Base-by-base conservation (phyloP, 371 early-diverging fungal species). In the Rhizopus microsporus region DNA sequence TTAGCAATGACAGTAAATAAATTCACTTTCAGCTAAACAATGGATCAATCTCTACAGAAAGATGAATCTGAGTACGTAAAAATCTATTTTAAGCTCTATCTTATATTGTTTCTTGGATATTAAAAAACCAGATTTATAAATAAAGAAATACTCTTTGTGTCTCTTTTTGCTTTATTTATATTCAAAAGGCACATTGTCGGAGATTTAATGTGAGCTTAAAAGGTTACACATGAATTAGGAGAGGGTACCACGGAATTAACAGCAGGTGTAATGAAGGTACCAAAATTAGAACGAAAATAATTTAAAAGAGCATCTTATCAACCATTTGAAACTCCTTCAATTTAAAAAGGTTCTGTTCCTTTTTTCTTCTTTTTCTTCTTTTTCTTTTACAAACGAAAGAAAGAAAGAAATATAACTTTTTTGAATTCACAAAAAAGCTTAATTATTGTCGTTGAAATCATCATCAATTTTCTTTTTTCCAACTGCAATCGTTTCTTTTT, bases 251-350 rank as follows among this genome's bases (percentile, higher is more conserved):
- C 60, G 49, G 49, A 50, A 38, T 38, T 40, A 38, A 32, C 37
- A 13, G 23, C 7, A 15, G 17, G n/a, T n/a, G 32, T 29, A 43
- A 56, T 61, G 51, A 56, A 61, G 62, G 62, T 51, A 61, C 62
- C 62, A 40, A 44, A 51, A 49, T 51, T 51, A 45, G 51, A 61
- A 56, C 62, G 56, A 45, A 51, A 51, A 42, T 40, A 54, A 54
- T 46, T 58, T 43, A 44, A 51, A 33, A 48, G 23, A 23, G 23
- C 33, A 33, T 49, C 56, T 29, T 39, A 57, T 38, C 49, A 60
- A 54, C 42, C 40, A 60, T 52, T 62, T 62, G 43, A 45, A 62
- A 57, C 57, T 62, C 62, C 52, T 52, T 62, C 56, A 56, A 42
- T 52, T 35, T 60, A 31, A 42, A 32, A 51, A 44, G 16, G 17